phyloP scores from a whole-genome alignment of 257 asterid species.

The Linaria vulgaris region DNA sequence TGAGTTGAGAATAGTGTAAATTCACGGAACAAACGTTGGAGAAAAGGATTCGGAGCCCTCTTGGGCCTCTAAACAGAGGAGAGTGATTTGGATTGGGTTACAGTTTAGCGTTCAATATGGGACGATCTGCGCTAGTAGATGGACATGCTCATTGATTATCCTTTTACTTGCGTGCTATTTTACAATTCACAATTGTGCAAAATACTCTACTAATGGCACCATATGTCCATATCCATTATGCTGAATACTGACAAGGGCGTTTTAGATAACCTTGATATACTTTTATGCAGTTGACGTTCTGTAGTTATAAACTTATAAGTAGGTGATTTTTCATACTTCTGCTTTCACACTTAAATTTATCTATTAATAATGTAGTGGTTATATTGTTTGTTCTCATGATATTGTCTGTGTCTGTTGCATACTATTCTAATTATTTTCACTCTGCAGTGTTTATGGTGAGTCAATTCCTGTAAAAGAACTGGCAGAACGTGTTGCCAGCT shows the following conservation, averaged over 20 bases:
- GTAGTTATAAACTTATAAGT: no score
- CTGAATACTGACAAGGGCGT: neutral
- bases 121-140: neutral
- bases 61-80: neutral
- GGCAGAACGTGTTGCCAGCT: conserved; percentile 91
- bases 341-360: neutral
- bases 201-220: neutral
- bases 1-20: neutral
- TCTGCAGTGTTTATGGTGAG: conserved; percentile 79
- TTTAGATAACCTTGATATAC: neutral
- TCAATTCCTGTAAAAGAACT: conserved; percentile 87
- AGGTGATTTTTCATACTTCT: no score
- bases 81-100: neutral
- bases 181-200: neutral
- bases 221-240: no score
- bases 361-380: neutral
- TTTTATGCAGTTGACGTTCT: conserved; percentile 1
- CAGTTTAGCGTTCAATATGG: neutral
- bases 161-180: neutral
- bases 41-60: neutral
- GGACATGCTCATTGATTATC: neutral
- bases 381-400: neutral
- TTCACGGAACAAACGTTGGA: neutral
- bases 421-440: neutral
- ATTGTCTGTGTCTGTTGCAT: conserved; percentile 7